These are phyloP conservation scores for Fusarium sp. DNA, from an alignment of 2,329 filamentous ascomycete genomes.

Conservation along the genomic window DNA sequence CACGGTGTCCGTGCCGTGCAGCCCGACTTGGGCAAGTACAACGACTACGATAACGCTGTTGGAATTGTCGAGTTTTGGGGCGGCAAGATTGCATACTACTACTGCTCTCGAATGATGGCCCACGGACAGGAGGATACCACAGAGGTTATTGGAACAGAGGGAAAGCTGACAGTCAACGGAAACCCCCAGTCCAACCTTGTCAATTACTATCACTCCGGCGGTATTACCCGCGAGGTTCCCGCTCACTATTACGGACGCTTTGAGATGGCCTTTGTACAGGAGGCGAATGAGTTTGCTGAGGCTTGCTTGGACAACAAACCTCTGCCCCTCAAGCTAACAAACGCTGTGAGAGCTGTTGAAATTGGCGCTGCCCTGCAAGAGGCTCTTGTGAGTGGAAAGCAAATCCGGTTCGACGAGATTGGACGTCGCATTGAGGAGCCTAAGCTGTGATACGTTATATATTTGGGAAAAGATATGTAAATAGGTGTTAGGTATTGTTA, in stretches of 20 bases:
- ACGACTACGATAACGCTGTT: constrained; percentile 48
- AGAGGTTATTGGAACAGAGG: constrained; percentile 73
- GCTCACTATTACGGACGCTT: constrained; percentile 25
- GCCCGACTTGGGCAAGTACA: constrained; percentile 42
- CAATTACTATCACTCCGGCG: constrained; percentile 15
- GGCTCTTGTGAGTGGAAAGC: constrained; percentile 14
- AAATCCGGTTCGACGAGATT: constrained; percentile 25
- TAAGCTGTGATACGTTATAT: constrained; percentile 5
- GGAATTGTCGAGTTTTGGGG: constrained; percentile 73
- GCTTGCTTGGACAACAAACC: constrained; percentile 15
- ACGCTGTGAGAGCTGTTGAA: constrained; percentile 14
- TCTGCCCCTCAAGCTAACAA: constrained; percentile 46
- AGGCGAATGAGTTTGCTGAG: constrained; percentile 23
- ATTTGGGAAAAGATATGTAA: neutral
- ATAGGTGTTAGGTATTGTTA: neutral
- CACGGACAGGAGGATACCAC: constrained; percentile 75
- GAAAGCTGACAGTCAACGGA: constrained; percentile 69
- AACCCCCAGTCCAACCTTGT: constrained; percentile 26
- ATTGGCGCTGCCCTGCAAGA: constrained; percentile 24
- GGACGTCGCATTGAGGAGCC: constrained; percentile 22
- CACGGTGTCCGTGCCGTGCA: constrained; percentile 46
- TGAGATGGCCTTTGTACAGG: constrained; percentile 17
- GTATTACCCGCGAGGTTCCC: constrained; percentile 11
- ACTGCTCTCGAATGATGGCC: constrained; percentile 73
- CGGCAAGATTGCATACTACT: constrained; percentile 73